A percentile compares a stretch with the other conserved stretches of the same genome.
These are phyloP conservation scores for Tulasnella sp. DNA, from an alignment of 768 basidiomycete species.

Conservation along the genomic window DNA sequence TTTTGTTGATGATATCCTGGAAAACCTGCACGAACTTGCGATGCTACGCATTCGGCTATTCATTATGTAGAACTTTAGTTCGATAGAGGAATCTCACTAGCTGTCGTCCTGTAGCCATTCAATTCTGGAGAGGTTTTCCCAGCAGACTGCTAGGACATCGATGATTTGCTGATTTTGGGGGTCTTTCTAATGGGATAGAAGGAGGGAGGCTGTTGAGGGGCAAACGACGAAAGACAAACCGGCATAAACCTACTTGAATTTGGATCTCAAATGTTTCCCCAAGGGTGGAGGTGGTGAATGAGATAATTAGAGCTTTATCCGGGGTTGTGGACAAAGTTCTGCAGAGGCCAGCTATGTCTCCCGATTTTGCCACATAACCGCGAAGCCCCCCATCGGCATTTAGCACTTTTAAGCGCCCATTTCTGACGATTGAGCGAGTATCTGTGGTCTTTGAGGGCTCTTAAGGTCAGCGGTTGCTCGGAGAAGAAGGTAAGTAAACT, in stretches of 20 bases:
- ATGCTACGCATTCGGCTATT: neutral
- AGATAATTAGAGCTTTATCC: neutral
- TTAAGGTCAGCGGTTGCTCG: neutral
- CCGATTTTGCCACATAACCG: neutral
- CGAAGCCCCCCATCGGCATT: neutral
- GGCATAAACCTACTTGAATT: neutral
- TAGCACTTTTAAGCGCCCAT: neutral
- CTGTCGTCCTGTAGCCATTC: neutral
- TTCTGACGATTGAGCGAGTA: neutral
- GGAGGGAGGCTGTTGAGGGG: neutral
- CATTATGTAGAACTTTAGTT: neutral
- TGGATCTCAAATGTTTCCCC: neutral
- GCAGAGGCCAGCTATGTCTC: neutral
- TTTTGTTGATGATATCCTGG: neutral
- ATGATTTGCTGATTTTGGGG: neutral
- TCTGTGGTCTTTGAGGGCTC: neutral
- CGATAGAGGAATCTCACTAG: neutral
- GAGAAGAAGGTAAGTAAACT: neutral
- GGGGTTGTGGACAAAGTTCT: neutral
- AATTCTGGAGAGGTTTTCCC: neutral
- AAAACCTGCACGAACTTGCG: neutral
- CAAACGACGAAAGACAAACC: neutral
- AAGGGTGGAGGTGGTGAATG: neutral
- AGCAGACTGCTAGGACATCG: neutral
- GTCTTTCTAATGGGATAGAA: neutral